Evolutionary conservation across 352 stramenopile species (phyloP).

Genomic region (Globisporangium barbulae): DNA sequence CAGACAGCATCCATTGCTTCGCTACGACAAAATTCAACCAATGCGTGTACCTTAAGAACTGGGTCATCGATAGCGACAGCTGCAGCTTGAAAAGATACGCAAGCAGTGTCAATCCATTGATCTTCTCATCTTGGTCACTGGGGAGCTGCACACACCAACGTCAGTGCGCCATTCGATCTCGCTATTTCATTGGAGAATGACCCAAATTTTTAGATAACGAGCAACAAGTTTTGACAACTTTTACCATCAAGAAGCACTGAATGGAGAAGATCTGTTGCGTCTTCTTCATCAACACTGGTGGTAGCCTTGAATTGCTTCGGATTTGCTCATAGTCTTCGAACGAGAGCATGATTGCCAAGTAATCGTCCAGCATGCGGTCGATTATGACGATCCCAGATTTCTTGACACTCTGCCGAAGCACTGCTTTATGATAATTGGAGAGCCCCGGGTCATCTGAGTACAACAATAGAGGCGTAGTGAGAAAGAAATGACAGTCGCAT

Average conservation of each 20-base stretch:
- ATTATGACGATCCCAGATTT: constrained; percentile 29
- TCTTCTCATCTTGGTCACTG: constrained; percentile 23
- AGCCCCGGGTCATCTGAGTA: constrained; percentile 17
- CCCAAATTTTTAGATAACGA: too few species aligned
- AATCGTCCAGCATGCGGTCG: constrained; percentile 32
- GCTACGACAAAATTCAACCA: background rate
- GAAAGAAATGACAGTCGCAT: constrained; percentile 3
- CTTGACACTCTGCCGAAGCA: constrained; percentile 22
- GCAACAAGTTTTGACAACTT: background rate
- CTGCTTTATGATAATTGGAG: constrained; percentile 21
- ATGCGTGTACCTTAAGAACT: constrained; percentile 11
- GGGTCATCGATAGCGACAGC: constrained; percentile 24
- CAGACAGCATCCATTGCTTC: background rate
- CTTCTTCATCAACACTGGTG: constrained; percentile 13
- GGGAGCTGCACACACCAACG: constrained; percentile 30
- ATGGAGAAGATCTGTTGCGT: constrained; percentile 29
- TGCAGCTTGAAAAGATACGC: constrained; percentile 49
- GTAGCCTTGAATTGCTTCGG: constrained; percentile 12
- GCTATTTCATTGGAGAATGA: background rate
- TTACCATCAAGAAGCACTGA: constrained; percentile 45
- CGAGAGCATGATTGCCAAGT: constrained; percentile 35
- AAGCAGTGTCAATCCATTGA: constrained; percentile 44
- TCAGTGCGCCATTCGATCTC: background rate
- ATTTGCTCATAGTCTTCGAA: constrained; percentile 35
- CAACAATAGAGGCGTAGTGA: too few species aligned